Evolutionary conservation across 495 filamentous ascomycete genomes (phyloP), one percentile per base, ranked within the genome.

Genomic region (Umbilicaria muhlenbergii): DNA sequence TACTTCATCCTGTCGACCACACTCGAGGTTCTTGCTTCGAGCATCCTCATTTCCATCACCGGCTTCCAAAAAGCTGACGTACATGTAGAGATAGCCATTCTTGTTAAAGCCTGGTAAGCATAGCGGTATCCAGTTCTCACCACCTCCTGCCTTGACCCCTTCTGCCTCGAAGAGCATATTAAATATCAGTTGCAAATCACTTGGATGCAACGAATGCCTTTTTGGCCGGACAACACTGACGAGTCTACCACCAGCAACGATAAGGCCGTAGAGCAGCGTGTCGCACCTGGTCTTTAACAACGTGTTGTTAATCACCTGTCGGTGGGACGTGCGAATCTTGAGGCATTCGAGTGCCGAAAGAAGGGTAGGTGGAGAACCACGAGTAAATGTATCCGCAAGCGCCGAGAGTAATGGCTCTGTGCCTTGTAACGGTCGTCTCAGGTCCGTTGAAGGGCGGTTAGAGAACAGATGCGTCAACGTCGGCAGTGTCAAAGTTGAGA

Each of bases 161-260:
- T 82, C 80, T 3, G 89, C 85, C 57, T 92, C 88, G 50, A 95
- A 96, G n/a, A 99, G 75, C 92, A 99, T 96, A 53, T 94, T 94
- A 70, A 99, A 96, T 21, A 99, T 80, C 24, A 99, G 75, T 49
- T 95, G 89, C 16, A 99, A 71, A 51, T 99, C 92, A 42, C 88
- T 86, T 0, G 92, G 92, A 50, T 96, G 92, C 24, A 99, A 72
- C 1, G 86, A 94, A 62, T 99, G 91, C 44, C 89, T 87, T 55
- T 89, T 86, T 1, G 92, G 92, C 32, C 92, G 70, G 35, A 95
- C 77, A 32, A 99, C 92, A 54, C 83, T 91, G 39, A 99, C 92
- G 8, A 99, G 81, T 46, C 81, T 78, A 17, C 86, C 86, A n/a
- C 86, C 86, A 12, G 92, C 91, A 18, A 94, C 88, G 40, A 99